A percentile compares a stretch with the other conserved stretches of the same genome.
Evolutionary conservation across 305 asterid genomes (phyloP).

Genomic region (Fraxinus sp.): DNA sequence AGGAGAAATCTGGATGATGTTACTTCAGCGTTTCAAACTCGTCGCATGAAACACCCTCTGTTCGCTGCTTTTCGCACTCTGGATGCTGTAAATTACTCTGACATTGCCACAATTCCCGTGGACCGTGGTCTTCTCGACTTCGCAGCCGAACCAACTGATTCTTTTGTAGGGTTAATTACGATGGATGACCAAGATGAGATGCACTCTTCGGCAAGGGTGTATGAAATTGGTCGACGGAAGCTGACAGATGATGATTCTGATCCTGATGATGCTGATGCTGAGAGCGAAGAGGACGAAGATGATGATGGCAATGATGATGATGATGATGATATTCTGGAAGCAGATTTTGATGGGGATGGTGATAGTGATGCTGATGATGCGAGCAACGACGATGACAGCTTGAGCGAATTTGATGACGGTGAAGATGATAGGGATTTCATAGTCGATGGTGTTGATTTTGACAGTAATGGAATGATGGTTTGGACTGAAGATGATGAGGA

Average conservation of each 20-base stretch:
- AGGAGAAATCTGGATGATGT: slow-evolving; percentile 97
- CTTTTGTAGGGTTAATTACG: slow-evolving; percentile 84
- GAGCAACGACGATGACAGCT: slow-evolving; percentile 63
- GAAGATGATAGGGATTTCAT: slow-evolving; percentile 79
- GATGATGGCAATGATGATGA: slow-evolving; percentile 62
- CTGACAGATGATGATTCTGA: slow-evolving; percentile 95
- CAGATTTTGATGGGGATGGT: slow-evolving; percentile 59
- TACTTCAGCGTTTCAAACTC: slow-evolving; percentile 69
- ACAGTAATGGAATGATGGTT: slow-evolving; percentile 61
- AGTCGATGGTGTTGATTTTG: slow-evolving; percentile 58
- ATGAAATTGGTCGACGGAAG: slow-evolving; percentile 89
- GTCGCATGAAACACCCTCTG: slow-evolving; percentile 89
- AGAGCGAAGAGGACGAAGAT: slow-evolving; percentile 76
- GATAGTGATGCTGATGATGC: slow-evolving; percentile 72
- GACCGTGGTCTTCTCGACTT: slow-evolving; percentile 95
- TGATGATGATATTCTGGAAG: slow-evolving; percentile 39
- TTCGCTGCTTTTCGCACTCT: slow-evolving; percentile 92
- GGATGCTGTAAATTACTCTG: slow-evolving; percentile 88
- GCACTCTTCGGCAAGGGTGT: slow-evolving; percentile 91
- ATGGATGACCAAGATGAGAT: slow-evolving; percentile 97
- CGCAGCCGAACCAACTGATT: slow-evolving; percentile 89
- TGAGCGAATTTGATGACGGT: slow-evolving; percentile 63
- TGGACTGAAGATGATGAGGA: slow-evolving; percentile 71
- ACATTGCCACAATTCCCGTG: slow-evolving; percentile 86
- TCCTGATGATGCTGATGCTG: slow-evolving; percentile 79